Percentiles rank a stretch among this genome's conserved stretches.
Evolutionary conservation across 805 yeast genomes (phyloP).

Genomic region (Ogataea siamensis): DNA sequence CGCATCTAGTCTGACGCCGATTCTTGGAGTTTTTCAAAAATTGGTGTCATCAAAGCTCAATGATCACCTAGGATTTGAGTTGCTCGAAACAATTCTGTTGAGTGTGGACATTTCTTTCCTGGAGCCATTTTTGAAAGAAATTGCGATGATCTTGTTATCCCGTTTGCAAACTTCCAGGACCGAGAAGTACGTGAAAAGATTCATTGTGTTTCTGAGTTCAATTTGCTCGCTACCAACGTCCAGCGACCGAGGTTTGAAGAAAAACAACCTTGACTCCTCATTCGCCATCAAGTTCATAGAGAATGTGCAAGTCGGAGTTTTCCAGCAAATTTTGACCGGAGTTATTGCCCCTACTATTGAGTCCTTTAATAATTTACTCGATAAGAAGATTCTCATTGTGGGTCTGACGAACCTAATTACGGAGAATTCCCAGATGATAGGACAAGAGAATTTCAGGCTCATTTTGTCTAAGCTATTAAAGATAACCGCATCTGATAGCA

Average conservation of each 20-base stretch:
- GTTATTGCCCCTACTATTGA: conserved; percentile 50
- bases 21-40: conserved; percentile 95
- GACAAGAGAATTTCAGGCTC: conserved; percentile 39
- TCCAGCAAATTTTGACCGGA: conserved; percentile 48
- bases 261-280: conserved; percentile 27
- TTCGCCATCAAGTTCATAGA: conserved; percentile 68
- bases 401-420: conserved; percentile 47
- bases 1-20: conserved; percentile 56
- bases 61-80: conserved; percentile 81
- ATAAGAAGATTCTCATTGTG: conserved; percentile 46
- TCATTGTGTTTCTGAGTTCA: conserved; percentile 58
- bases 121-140: conserved; percentile 58
- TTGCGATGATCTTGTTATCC: conserved; percentile 73
- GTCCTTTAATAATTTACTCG: conserved; percentile 40
- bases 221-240: conserved; percentile 26
- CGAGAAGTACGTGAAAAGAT: conserved; percentile 71
- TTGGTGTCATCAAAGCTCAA: conserved; percentile 79
- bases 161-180: conserved; percentile 80
- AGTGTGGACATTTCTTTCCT: conserved; percentile 51
- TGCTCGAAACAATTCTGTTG: conserved; percentile 66
- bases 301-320: conserved; percentile 63
- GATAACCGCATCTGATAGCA: conserved; percentile 34
- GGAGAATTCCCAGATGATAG: conserved; percentile 38
- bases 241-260: conserved; percentile 24
- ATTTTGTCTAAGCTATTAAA: conserved; percentile 45